Base-by-base conservation (phyloP, 352 stramenopile genomes). In the Pseudoperonospora humuli region DNA sequence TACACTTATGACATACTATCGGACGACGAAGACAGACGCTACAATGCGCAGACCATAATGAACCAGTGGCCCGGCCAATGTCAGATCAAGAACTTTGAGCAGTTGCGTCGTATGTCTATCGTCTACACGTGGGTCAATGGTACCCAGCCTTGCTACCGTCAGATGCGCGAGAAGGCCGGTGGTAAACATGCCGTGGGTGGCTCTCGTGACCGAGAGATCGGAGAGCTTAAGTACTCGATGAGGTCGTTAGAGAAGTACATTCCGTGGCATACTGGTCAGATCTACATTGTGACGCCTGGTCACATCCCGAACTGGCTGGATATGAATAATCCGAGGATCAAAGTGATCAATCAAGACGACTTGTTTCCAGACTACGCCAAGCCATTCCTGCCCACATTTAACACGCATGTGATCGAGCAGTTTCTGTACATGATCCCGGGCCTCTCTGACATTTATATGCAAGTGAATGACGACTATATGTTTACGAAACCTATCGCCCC, bases 41-140 rank as follows among this genome's bases (percentile, higher is more conserved):
- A 67, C 29, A 69, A 69, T 44, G 57, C 62, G 9, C 59, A 67
- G 23, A 51, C 74, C 45, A 65, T 86, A 23, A 56, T 75, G 34
- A 54, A 78, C 21, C 48, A 84, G 40, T 93, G 77, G 64, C 77
- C 73, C 0, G 76, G 68, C 35, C 66, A 87, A 50, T 93, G 81
- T 61, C 65, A 73, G 43, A 90, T 93, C 57, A 81, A 86, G 54
- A 91, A 92, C 67, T 90, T 86, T 45, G 77, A 94, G 38, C 50
- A 74, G 40, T 45, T 94, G 35, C 77, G 79, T 3, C 82, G 76
- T 57, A 86, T 88, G 73, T 85, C 75, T 29, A 90, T 94, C 48
- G 82, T 93, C 33, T 93, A 93, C 70, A 93, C 78, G 66, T 93
- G 78, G 82, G 79, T 92, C 15, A 94, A 94, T 50, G 82, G 79